phyloP scores from a whole-genome alignment of 441 rosid species.

The Jatropha podagrica region DNA sequence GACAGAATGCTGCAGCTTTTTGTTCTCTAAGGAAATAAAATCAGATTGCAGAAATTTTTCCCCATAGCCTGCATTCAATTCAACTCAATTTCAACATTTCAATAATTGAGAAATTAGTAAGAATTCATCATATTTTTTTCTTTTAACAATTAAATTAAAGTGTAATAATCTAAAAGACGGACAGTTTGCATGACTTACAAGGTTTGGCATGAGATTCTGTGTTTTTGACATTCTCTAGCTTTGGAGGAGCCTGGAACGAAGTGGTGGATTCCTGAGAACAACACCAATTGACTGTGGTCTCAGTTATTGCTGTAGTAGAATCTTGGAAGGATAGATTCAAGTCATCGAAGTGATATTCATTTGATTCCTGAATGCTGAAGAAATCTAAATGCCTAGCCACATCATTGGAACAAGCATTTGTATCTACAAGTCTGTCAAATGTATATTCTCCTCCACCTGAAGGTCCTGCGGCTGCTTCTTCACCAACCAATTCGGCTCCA shows the following conservation, averaged over 20 bases:
- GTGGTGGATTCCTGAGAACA: neutral
- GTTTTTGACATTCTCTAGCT: neutral
- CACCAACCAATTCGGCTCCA: neutral
- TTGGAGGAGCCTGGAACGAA: neutral
- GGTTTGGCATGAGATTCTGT: neutral
- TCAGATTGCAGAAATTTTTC: neutral
- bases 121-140: too few species aligned
- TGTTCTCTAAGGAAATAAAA: neutral
- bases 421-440: neutral
- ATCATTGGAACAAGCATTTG: neutral
- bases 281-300: neutral
- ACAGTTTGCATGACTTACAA: constrained; percentile 3
- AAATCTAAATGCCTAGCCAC: neutral
- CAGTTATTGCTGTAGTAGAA: neutral
- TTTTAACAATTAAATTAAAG: neutral
- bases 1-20: neutral
- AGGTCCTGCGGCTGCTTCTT: neutral
- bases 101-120: too few species aligned
- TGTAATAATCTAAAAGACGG: neutral
- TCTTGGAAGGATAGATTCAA: neutral
- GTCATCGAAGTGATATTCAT: neutral
- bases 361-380: neutral
- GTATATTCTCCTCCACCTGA: neutral
- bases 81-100: too few species aligned
- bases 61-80: neutral